Base-by-base conservation (phyloP, 257 asterid genomes). In the Capsicum rhomboideum region DNA sequence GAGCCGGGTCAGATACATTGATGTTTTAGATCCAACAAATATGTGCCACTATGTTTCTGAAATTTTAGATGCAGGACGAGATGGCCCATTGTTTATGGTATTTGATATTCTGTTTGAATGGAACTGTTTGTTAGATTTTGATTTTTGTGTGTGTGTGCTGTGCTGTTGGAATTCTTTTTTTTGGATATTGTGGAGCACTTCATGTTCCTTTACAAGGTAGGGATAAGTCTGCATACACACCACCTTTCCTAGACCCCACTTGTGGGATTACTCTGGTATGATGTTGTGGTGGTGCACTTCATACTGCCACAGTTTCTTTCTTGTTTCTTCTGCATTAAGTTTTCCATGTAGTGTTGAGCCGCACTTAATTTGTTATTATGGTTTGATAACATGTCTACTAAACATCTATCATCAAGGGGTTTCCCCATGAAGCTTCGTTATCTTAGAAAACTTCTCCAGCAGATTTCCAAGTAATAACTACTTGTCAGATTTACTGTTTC, bases 1-100 rank as follows among this genome's bases (percentile, higher is more conserved):
- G 88, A 96, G 98, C 88, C 95, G 97, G 78, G 98, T 93, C 78
- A 92, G 87, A 86, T 96, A 93, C 85, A 94, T 94, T 86, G 92
- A 90, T 88, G 89, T 90, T 63, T 82, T 89, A 31, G 96, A 96
- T 90, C 99, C 99, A 84, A 83, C 95, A 82, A 92, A 85, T 66
- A 89, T 84, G 92, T 92, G 95, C 91, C 87, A 89, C 85, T 96
- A 96, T 86, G 83, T 93, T 87, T 96, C 99, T 28, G 96, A 93
- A 89, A 88, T 96, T 88, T 83, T 93, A 87, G 99, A 96, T 85
- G 93, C 92, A 16, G 98, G 97, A 86, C 91, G 90, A 68, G 90
- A 86, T 40, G 92, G 94, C 58, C 99, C 99, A 40, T 85, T 94
- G 49, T 96, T 96, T 87, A 92, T 94, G 99, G 99, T 96, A 89